Evolutionary conservation across 2,329 filamentous ascomycete genomes (phyloP).

Genomic region (Huntiella bhutanensis): DNA sequence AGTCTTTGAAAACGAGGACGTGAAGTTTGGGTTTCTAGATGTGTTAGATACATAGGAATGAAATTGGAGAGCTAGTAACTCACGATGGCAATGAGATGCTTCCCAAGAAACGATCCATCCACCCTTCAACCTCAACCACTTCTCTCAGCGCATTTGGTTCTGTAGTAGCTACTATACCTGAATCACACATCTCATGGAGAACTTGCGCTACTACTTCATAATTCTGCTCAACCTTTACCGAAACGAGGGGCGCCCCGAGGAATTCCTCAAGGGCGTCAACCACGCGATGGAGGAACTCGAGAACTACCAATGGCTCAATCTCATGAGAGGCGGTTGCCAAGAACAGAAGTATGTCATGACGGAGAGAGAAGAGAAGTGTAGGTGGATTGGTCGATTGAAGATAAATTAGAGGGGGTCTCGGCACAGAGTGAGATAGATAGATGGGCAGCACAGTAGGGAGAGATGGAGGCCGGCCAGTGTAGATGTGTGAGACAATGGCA

Average conservation of each 20-base stretch:
- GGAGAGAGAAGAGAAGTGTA: slow-evolving; percentile 71
- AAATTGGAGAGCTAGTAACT: slow-evolving; percentile 10
- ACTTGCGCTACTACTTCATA: slow-evolving; percentile 92
- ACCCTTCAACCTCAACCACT: slow-evolving; percentile 76
- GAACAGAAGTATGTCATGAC: slow-evolving; percentile 75
- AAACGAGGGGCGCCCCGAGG: slow-evolving; percentile 67
- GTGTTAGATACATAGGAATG: not conserved
- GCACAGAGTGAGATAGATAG: slow-evolving; percentile 65
- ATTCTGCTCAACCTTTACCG: slow-evolving; percentile 68
- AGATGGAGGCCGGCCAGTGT: slow-evolving; percentile 62
- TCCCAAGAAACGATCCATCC: slow-evolving; percentile 73
- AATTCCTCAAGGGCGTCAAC: slow-evolving; percentile 91
- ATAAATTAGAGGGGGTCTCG: slow-evolving; percentile 74
- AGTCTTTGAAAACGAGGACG: slow-evolving; percentile 21
- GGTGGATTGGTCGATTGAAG: slow-evolving; percentile 65
- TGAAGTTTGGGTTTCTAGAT: slow-evolving; percentile 23
- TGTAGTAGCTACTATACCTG: slow-evolving; percentile 70
- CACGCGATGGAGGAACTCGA: slow-evolving; percentile 87
- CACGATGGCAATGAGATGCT: slow-evolving; percentile 70
- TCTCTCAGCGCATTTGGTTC: slow-evolving; percentile 87
- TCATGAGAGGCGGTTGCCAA: slow-evolving; percentile 71
- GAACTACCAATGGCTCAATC: slow-evolving; percentile 69
- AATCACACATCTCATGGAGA: slow-evolving; percentile 91
- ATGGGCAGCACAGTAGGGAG: slow-evolving; percentile 61
- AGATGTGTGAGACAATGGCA: slow-evolving; percentile 74